Base-by-base conservation (phyloP, 768 basidiomycete genomes). In the Rickenella mellea region DNA sequence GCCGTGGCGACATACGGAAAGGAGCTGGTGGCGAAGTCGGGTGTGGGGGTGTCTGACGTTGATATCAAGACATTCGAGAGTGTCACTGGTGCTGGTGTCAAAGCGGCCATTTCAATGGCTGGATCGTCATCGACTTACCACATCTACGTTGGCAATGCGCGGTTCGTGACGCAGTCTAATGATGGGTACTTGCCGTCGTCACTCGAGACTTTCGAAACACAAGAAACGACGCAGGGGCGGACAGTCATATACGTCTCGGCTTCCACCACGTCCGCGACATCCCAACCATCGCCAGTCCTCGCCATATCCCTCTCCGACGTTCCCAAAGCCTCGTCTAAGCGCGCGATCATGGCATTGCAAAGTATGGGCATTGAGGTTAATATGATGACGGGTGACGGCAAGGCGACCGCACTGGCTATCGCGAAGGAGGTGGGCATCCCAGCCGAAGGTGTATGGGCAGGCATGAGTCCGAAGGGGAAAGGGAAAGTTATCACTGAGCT, bases 401-500 rank as follows among this genome's bases (percentile, higher is more conserved):
- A 75, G 58, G 71, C 69, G 4, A 98, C 94, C 3, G 96, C 93
- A 2, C 53, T 80, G 25, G 91, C 93, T 4, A 76, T 98, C 39
- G 96, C 94, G 32, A 76, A 76, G 51, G 81, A 93, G 55, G 84
- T 94, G 24, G 96, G 96, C 0, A 93, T 99, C 52, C 63, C 65
- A 25, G 69, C 79, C 0, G 83, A 88, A 41, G 73, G 80, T 28
- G 90, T 99, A 1, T 91, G 84, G 78, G 85, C 93, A 6, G 78
- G 76, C 38, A 91, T 98, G 75, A 94, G 85, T 52, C 96, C 96
- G 2, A 87, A 90, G 53, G 96, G 96, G 37, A 99, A 99, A 59
- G 92, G 91, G 0, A 73, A 81, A 10, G 74, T 91, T 45, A 72
- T 98, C 17, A 65, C 78, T 2, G 89, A 92, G 49, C 62, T 96